Conservation (phyloP, 352 stramenopile species). For the Elongisporangium senticosum region DNA sequence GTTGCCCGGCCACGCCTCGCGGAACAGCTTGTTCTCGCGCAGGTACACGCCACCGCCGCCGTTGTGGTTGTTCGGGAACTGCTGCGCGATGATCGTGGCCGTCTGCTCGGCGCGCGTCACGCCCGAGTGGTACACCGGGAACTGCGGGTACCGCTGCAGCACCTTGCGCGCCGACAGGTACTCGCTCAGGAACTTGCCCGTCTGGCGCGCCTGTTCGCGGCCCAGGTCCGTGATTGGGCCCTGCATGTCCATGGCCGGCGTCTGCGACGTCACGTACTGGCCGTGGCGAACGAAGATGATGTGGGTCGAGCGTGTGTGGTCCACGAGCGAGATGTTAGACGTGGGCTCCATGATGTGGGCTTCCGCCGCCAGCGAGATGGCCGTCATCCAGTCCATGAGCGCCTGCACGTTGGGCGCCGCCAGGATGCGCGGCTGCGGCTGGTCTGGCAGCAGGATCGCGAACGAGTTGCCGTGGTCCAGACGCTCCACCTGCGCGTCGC, state of each 20-base stretch:
- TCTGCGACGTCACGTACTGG: slow-evolving; percentile 50
- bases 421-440: slow-evolving; percentile 28
- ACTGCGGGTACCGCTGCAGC: slow-evolving; percentile 49
- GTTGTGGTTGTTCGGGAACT: slow-evolving; percentile 20
- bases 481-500: slow-evolving; percentile 39
- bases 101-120: slow-evolving; percentile 48
- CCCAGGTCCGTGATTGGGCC: slow-evolving; percentile 53
- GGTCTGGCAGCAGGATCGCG: slow-evolving; percentile 18
- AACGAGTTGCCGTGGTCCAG: slow-evolving; percentile 31
- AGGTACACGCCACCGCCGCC: slow-evolving; percentile 21
- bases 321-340: slow-evolving; percentile 40
- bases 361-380: slow-evolving; percentile 42
- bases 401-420: slow-evolving; percentile 42
- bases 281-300: slow-evolving; percentile 65
- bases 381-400: slow-evolving; percentile 74
- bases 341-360: slow-evolving; percentile 34
- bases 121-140: slow-evolving; percentile 57
- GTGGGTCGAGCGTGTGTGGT: slow-evolving; percentile 65
- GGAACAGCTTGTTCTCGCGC: slow-evolving; percentile 62
- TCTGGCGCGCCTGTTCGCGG: slow-evolving; percentile 36
- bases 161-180: slow-evolving; percentile 42
- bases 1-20: slow-evolving; percentile 62
- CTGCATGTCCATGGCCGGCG: slow-evolving; percentile 40
- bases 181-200: slow-evolving; percentile 41
- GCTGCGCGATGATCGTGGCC: slow-evolving; percentile 31